These are phyloP conservation scores for Ophiostoma sp. DNA, from an alignment of 2,329 filamentous ascomycete genomes.

Conservation along the genomic window DNA sequence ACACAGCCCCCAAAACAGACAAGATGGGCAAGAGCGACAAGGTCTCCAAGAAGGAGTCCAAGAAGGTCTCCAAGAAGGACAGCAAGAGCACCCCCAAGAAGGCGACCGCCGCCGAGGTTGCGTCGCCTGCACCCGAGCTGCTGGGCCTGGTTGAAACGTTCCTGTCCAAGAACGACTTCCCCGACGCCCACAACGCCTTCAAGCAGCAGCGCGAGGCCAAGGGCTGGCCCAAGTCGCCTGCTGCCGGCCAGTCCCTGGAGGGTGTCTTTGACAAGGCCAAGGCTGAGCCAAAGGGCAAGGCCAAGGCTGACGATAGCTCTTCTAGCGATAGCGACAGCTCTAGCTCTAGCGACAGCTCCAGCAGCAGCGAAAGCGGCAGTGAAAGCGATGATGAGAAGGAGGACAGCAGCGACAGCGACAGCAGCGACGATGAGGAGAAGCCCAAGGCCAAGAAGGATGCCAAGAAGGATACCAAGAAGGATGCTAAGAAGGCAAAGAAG, in stretches of 20 bases:
- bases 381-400: conserved; percentile 26
- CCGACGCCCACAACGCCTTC: conserved; percentile 56
- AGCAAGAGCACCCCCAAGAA: conserved; percentile 20
- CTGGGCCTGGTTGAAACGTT: conserved; percentile 63
- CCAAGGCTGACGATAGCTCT: conserved; percentile 16
- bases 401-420: conserved; percentile 32
- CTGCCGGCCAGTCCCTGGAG: conserved; percentile 40
- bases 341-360: conserved; percentile 30
- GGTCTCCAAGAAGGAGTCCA: conserved; percentile 26
- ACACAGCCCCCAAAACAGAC: neutral
- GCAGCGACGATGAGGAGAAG: conserved; percentile 28
- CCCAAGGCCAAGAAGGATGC: conserved; percentile 29
- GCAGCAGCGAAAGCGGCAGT: conserved; percentile 34
- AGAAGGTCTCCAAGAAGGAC: conserved; percentile 23
- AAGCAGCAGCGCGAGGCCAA: conserved; percentile 56
- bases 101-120: conserved; percentile 23
- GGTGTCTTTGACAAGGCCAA: conserved; percentile 43
- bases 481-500: conserved; percentile 36
- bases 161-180: conserved; percentile 60
- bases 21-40: conserved; percentile 26
- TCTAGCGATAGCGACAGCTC: conserved; percentile 29
- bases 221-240: conserved; percentile 39
- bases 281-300: conserved; percentile 13
- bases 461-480: conserved; percentile 43
- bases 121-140: conserved; percentile 51